These are phyloP conservation scores for Calonectria pteridis DNA, from an alignment of 2,329 filamentous ascomycete species.

Conservation along the genomic window DNA sequence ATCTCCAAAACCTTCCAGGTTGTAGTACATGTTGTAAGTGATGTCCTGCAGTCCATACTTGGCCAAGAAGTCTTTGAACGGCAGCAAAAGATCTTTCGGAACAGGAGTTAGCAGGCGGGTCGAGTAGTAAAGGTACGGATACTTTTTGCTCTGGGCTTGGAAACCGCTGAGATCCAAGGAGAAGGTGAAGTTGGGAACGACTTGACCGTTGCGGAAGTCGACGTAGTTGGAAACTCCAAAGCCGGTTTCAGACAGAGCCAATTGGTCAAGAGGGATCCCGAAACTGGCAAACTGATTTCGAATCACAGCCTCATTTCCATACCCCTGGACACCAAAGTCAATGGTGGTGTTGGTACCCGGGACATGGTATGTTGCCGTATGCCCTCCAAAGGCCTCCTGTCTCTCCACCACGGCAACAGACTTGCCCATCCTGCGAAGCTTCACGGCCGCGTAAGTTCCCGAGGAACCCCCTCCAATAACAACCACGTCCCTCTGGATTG, in stretches of 20 bases:
- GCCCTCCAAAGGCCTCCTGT: slow-evolving; percentile 28
- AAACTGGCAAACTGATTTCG: slow-evolving; percentile 32
- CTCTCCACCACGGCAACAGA: slow-evolving; percentile 32
- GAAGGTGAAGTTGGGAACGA: slow-evolving; percentile 25
- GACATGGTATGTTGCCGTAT: slow-evolving; percentile 34
- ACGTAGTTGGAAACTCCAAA: slow-evolving; percentile 30
- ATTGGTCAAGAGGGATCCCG: slow-evolving; percentile 22
- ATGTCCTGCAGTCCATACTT: slow-evolving; percentile 29
- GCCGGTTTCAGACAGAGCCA: slow-evolving; percentile 26
- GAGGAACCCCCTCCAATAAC: slow-evolving; percentile 37
- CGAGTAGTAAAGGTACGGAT: slow-evolving; percentile 33
- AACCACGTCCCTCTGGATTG: slow-evolving; percentile 30
- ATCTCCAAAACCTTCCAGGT: slow-evolving; percentile 33
- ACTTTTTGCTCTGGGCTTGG: slow-evolving; percentile 23
- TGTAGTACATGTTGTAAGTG: slow-evolving; percentile 34
- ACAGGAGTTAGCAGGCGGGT: slow-evolving; percentile 32
- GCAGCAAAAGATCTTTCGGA: slow-evolving; percentile 31
- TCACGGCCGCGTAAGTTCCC: slow-evolving; percentile 33
- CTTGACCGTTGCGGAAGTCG: slow-evolving; percentile 31
- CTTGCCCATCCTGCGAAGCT: slow-evolving; percentile 35
- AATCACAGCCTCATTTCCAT: slow-evolving; percentile 27
- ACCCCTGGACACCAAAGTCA: slow-evolving; percentile 36
- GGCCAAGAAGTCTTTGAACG: slow-evolving; percentile 28
- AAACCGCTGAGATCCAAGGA: slow-evolving; percentile 19
- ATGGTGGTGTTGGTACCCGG: slow-evolving; percentile 32